Evolutionary conservation across 192 early-diverging fungal species (phyloP), one percentile per base, ranked within the genome.

Genomic region (Coemansia sp.): DNA sequence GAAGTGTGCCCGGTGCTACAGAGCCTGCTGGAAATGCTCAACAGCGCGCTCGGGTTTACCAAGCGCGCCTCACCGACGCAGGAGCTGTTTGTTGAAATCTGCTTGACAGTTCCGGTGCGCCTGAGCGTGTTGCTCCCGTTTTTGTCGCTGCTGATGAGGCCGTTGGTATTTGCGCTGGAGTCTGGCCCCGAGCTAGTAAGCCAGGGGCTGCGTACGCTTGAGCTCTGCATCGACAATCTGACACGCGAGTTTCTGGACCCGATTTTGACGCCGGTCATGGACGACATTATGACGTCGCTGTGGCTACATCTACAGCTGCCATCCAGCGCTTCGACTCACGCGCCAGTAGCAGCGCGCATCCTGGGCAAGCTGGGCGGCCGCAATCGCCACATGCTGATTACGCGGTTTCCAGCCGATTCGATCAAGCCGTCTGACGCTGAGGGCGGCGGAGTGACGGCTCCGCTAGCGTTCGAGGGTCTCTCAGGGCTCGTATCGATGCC

Each of bases 281-380:
- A 88, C 28, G 95, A 97, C 20, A 76, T 99, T 1, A 97, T 99
- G 97, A 78, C 82, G 25, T 90, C 91, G 1, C 75, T 99, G 14
- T 95, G 92, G 89, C 87, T 82, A 48, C 97, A 97, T 58, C 78
- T 99, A 20, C 83, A 85, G 38, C 94, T 92, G 14, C 65, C 83
- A 0, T 93, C 94, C 3, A 94, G 96, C 68, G 87, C 86, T 52
- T 85, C 81, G 20, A 68, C 75, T 8, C 92, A 95, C 55, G 89
- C 87, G 26, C 84, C 90, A 53, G 85, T 87, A 3, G 89, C 95
- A 3, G 85, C 92, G 55, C 80, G 92, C 12, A 98, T 99, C 44
- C 75, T 99, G 1, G 97, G 97, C 8, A 98, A 98, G 65, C 83
- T 99, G 25, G 97, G 97, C n/a, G 97, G 97, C 2, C 77, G 94